These are phyloP conservation scores for Clitoria ternatea DNA, from an alignment of 306 rosid species.

Conservation along the genomic window DNA sequence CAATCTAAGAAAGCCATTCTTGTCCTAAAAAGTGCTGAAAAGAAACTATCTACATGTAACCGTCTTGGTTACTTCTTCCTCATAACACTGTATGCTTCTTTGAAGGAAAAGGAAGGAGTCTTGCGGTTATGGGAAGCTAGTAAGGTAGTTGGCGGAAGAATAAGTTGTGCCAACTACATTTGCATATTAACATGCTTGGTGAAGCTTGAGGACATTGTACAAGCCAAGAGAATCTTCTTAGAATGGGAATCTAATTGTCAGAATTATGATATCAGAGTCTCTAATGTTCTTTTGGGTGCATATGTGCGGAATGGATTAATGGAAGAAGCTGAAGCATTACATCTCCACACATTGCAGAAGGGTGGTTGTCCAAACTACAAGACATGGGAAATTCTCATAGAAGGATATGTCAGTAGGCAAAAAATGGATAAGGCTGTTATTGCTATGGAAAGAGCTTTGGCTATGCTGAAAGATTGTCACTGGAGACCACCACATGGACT, in stretches of 20 bases:
- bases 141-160: constrained; percentile 57
- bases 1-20: constrained; percentile 47
- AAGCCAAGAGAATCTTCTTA: constrained; percentile 58
- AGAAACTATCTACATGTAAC: constrained; percentile 47
- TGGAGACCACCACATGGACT: constrained; percentile 64
- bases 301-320: constrained; percentile 64
- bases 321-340: constrained; percentile 71
- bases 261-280: constrained; percentile 69
- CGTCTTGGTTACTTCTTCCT: constrained; percentile 80
- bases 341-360: constrained; percentile 57
- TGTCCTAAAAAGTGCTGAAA: constrained; percentile 57
- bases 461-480: constrained; percentile 38
- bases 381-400: constrained; percentile 89
- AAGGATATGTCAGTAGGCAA: constrained; percentile 57
- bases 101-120: constrained; percentile 61
- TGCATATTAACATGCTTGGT: constrained; percentile 58
- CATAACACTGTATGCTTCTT: constrained; percentile 59
- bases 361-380: constrained; percentile 82
- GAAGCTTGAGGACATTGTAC: constrained; percentile 57
- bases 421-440: constrained; percentile 53
- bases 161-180: constrained; percentile 69
- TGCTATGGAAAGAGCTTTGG: constrained; percentile 54
- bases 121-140: constrained; percentile 70
- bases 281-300: constrained; percentile 89
- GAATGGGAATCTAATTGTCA: constrained; percentile 69